Percentiles rank a stretch among this genome's conserved stretches.
phyloP scores from a whole-genome alignment of 148 eudicot genomes.

The Chenopodium quinoa region DNA sequence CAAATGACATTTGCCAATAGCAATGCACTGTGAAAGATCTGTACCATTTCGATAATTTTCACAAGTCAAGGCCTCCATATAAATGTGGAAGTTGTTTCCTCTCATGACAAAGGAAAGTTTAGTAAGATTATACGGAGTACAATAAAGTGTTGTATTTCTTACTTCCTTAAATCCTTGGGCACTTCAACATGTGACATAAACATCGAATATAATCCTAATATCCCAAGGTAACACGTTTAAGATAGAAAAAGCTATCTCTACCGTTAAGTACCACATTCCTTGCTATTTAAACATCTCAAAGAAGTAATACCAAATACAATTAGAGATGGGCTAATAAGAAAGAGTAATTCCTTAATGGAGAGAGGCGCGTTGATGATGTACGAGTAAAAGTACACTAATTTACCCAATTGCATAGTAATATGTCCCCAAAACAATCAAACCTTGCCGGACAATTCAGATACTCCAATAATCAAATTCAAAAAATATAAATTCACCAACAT shows the following conservation, averaged over 20 bases:
- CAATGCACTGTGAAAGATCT: not conserved
- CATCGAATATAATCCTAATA: too few species aligned
- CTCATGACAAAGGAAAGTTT: too few species aligned
- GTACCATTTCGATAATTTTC: not conserved
- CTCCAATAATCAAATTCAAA: not conserved
- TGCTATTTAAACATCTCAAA: not conserved
- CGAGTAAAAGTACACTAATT: too few species aligned
- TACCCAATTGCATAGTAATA: not conserved
- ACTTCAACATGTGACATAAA: too few species aligned
- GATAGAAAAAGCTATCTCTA: not conserved
- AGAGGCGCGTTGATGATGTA: too few species aligned
- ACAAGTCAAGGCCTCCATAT: not conserved
- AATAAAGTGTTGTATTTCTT: not conserved
- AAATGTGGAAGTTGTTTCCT: too few species aligned
- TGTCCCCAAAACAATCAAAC: not conserved
- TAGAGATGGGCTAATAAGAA: not conserved
- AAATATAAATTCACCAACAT: not conserved
- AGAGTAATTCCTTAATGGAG: too few species aligned
- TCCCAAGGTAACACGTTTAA: too few species aligned
- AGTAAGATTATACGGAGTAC: too few species aligned
- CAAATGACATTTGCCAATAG: not conserved
- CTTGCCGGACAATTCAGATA: not conserved
- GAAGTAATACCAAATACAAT: not conserved
- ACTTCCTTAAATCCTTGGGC: not conserved
- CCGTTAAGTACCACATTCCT: not conserved